Percentiles rank a stretch among this genome's conserved stretches.
Conservation (phyloP, 441 rosid species). For the Gossypium trilobum region DNA sequence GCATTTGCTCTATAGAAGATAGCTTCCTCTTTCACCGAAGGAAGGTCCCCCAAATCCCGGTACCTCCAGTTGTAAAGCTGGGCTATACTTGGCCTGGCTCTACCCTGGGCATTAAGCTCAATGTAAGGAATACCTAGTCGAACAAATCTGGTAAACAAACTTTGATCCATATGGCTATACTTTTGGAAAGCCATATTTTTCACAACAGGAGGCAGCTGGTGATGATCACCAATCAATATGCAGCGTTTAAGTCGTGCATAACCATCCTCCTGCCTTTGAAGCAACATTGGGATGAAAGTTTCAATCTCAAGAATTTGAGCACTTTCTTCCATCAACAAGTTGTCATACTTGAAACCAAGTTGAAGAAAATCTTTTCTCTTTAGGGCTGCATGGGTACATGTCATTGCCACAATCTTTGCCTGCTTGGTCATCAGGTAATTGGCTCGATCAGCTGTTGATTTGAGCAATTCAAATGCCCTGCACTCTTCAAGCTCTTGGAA, state of each 20-base stretch:
- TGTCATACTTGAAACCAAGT: conserved; percentile 94
- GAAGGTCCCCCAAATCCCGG: conserved; percentile 90
- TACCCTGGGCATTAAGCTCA: conserved; percentile 98
- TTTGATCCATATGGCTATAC: conserved; percentile 99
- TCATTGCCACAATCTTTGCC: conserved; percentile 98
- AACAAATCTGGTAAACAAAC: conserved; percentile 95
- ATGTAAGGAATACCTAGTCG: conserved; percentile 95
- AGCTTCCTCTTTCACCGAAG: conserved; percentile 59
- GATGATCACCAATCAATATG: conserved; percentile 96
- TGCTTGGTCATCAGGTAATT: conserved; percentile 97
- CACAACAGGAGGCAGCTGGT: conserved; percentile 97
- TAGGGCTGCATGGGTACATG: conserved; percentile 97
- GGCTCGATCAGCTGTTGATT: conserved; percentile 98
- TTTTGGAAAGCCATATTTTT: conserved; percentile 99
- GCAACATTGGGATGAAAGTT: conserved; percentile 98
- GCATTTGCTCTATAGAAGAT: conserved; percentile 78
- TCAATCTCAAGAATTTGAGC: conserved; percentile 97
- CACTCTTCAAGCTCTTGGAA: conserved; percentile 99
- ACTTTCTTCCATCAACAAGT: conserved; percentile 98
- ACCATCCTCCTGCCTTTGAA: conserved; percentile 98
- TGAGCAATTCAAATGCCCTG: conserved; percentile 96
- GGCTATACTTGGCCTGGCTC: conserved; percentile 96
- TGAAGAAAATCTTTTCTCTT: conserved; percentile 97
- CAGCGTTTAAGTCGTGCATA: conserved; percentile 95
- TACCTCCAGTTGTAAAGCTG: conserved; percentile 95